Evolutionary conservation across 2,329 filamentous ascomycete species (phyloP), one percentile per base, ranked within the genome.

Genomic region (Colletotrichum sp.): DNA sequence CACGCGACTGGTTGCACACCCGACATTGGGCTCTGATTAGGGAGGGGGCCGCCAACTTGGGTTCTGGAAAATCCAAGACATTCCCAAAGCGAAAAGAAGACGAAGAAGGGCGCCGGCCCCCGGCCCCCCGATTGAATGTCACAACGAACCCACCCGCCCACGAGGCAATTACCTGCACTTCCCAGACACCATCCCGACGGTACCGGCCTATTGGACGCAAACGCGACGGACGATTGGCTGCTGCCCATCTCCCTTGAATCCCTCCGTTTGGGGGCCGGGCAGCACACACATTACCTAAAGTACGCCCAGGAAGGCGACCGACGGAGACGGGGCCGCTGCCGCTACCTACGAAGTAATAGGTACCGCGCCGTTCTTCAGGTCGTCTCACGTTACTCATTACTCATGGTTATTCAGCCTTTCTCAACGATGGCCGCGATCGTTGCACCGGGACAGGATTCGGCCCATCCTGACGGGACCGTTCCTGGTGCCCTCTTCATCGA

Each of bases 1-100:
- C 74, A 77, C 67, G 71, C 76, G 64, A 77, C 74, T 82, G 60
- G 43, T 55, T 75, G 48, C 64, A 64, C 64, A 58, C 16, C 67
- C 69, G 48, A 34, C 34, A 57, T 73, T 67, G 55, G 63, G 43
- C 69, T 67, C 58, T 66, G 26, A 16, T 43, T 72, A 38, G 28
- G 38, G 69, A 63, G 58, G 10, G 58, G 58, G 63, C 38, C 55
- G 55, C 60, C 30, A 55, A 34, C 61, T 72, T 66, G 30, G 61
- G 30, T 67, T 72, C 52, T 61, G 61, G 38, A 57, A 60, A 68
- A 68, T 58, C 64, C 58, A 73, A 75, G 70, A 75, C 73, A 73
- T 65, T 24, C 36, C 55, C 30, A 30, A 65, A 16, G 9, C 28
- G 43, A 71, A 63, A 9, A 55, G 57, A 60, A 36, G 16, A 38